A percentile compares a stretch with the other conserved stretches of the same genome.
phyloP scores from a whole-genome alignment of 805 yeast genomes.

The Yamadazyma insecticola region DNA sequence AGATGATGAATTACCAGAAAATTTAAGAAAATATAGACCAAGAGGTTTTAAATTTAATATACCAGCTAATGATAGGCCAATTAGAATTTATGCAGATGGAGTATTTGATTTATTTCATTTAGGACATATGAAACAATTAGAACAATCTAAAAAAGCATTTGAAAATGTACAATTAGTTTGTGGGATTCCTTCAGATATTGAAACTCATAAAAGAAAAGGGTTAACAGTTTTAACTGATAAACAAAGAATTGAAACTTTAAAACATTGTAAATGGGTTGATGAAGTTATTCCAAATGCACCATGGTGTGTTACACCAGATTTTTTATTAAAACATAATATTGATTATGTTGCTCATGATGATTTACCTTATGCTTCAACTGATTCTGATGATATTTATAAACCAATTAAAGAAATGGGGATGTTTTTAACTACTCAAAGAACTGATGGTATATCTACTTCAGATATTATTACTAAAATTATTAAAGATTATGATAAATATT shows the following conservation, averaged over 20 bases:
- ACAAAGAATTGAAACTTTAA: constrained; percentile 86
- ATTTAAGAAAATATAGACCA: constrained; percentile 75
- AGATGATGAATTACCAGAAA: constrained; percentile 63
- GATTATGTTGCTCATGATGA: constrained; percentile 99
- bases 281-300: constrained; percentile 94
- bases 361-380: constrained; percentile 88
- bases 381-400: constrained; percentile 84
- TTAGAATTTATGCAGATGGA: constrained; percentile 97
- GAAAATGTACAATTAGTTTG: constrained; percentile 81
- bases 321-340: constrained; percentile 70
- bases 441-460: constrained; percentile 93
- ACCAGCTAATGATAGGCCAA: constrained; percentile 83
- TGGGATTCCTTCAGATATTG: constrained; percentile 87
- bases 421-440: constrained; percentile 92
- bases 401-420: constrained; percentile 88
- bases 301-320: constrained; percentile 87
- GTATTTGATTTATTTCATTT: constrained; percentile 94
- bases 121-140: constrained; percentile 97
- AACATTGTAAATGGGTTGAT: constrained; percentile 96
- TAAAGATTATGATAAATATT: constrained; percentile 91
- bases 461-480: constrained; percentile 94
- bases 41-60: constrained; percentile 69
- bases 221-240: constrained; percentile 84
- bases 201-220: constrained; percentile 90
- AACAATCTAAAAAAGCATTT: constrained; percentile 91